phyloP scores from a whole-genome alignment of 192 early-diverging fungal genomes.

The Coemansia sp. region DNA sequence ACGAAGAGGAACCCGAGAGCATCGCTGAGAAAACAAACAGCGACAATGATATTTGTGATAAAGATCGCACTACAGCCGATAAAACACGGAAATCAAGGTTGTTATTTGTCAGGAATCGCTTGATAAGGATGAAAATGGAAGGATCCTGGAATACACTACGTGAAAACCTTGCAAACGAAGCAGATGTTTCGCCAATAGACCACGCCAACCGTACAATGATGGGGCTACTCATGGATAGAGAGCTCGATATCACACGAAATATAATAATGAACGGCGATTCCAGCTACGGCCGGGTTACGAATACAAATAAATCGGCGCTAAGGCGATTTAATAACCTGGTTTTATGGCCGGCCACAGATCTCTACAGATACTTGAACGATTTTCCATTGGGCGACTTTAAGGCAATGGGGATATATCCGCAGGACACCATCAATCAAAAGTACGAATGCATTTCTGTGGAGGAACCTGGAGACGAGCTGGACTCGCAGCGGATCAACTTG shows the following conservation, averaged over 20 bases:
- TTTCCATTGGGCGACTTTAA: background rate
- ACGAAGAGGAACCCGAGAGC: background rate
- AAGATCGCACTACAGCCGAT: background rate
- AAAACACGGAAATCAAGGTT: background rate
- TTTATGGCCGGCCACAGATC: constrained; percentile 20
- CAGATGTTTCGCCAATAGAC: background rate
- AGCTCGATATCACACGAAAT: constrained; percentile 14
- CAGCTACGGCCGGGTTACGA: background rate
- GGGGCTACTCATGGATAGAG: constrained; percentile 13
- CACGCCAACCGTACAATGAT: constrained; percentile 25
- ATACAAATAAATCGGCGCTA: background rate
- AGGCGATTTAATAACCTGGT: background rate
- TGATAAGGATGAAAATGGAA: background rate
- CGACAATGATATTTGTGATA: background rate
- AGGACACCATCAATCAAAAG: background rate
- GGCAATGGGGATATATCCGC: constrained; percentile 17
- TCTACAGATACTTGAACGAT: constrained; percentile 13
- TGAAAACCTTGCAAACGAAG: background rate
- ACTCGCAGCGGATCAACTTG: constrained; percentile 14
- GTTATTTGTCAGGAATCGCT: background rate
- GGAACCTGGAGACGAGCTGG: constrained; percentile 38
- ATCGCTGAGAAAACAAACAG: background rate
- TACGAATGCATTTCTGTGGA: constrained; percentile 15
- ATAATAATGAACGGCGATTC: constrained; percentile 25
- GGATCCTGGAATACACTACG: background rate